A percentile compares a stretch with the other conserved stretches of the same genome.
These are phyloP conservation scores for Suillus paluster DNA, from an alignment of 768 basidiomycete genomes.

Conservation along the genomic window DNA sequence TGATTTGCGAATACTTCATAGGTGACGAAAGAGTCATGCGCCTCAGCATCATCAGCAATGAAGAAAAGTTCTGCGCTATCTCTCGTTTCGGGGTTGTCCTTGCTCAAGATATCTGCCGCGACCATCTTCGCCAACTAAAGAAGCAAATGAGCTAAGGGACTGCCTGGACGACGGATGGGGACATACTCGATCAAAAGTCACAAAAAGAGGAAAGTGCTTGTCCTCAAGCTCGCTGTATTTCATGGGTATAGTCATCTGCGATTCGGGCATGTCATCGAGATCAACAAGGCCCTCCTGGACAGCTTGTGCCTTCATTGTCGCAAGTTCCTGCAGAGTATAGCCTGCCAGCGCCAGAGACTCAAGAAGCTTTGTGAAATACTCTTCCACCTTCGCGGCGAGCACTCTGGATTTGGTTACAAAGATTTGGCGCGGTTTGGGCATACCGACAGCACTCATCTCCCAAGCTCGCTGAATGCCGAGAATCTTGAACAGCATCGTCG, in stretches of 20 bases:
- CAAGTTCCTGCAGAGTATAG: conserved; percentile 44
- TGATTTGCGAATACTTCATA: conserved; percentile 50
- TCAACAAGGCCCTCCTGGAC: conserved; percentile 39
- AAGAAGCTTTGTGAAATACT: conserved; percentile 60
- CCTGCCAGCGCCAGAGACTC: conserved; percentile 45
- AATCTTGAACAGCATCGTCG: conserved; percentile 80
- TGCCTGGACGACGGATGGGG: background rate
- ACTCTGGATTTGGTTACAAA: conserved; percentile 74
- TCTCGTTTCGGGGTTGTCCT: conserved; percentile 10
- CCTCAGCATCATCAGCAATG: conserved; percentile 18
- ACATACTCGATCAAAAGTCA: conserved; percentile 65
- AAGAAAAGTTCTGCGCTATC: conserved; percentile 19
- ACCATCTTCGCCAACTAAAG: conserved; percentile 30
- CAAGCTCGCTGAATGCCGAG: conserved; percentile 65
- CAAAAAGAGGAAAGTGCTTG: conserved; percentile 69
- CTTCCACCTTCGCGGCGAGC: conserved; percentile 71
- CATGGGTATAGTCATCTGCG: conserved; percentile 38
- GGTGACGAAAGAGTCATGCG: conserved; percentile 39
- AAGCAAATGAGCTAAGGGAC: background rate
- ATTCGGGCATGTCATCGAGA: conserved; percentile 38
- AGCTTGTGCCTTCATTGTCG: conserved; percentile 24
- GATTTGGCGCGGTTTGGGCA: conserved; percentile 62
- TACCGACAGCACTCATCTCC: conserved; percentile 36
- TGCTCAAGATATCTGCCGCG: conserved; percentile 24
- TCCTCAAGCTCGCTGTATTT: conserved; percentile 61